Base-by-base conservation (phyloP, 352 stramenopile genomes). In the Phytophthora citrophthora region DNA sequence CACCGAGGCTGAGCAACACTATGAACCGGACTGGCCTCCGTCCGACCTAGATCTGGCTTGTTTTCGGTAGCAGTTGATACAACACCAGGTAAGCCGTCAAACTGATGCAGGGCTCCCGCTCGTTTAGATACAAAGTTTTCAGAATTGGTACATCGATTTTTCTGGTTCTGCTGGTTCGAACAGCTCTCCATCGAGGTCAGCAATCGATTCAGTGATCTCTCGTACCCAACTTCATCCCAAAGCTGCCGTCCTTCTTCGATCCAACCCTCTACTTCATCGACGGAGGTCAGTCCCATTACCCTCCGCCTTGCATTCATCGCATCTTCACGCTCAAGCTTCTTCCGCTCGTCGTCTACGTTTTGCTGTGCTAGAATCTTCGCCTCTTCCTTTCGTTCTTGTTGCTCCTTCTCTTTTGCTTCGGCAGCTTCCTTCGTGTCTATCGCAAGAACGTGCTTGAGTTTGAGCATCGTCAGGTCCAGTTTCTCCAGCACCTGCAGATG, bases 401-500 rank as follows among this genome's bases (percentile, higher is more conserved):
- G 24, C 41, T 64, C 43, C 34, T 41, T 46, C 15, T 54, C 63
- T 15, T 70, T 61, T 0, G 60, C 64, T 49, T 88, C 81, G 3
- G 50, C 60, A 3, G 71, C 63, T 55, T 87, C 81, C 57, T 90
- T 90, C 13, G 54, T 48, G 23, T 85, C 72, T 24, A 90, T 76
- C 2, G 43, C 58, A 1, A 90, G 70, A 18, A 85, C 70, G 36
- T 90, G 81, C 15, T 72, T 77, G n/a, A 90, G 68, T 54, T 78
- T 78, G 10, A 90, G 43, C 5, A 90, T 90, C n/a, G 81, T 84
- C 2, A 88, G 58, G n/a, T 88, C 72, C 4, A 90, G 68, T 15
- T 88, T 85, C 47, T 87, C 69, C 10, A 88, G 40, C 7, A 90
- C 75, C 12, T 87, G 57, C 3, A 52, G 59, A 54, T 86, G 59